Conservation (phyloP, 805 yeast genomes). For the Zygosaccharomyces pseudorouxii region DNA sequence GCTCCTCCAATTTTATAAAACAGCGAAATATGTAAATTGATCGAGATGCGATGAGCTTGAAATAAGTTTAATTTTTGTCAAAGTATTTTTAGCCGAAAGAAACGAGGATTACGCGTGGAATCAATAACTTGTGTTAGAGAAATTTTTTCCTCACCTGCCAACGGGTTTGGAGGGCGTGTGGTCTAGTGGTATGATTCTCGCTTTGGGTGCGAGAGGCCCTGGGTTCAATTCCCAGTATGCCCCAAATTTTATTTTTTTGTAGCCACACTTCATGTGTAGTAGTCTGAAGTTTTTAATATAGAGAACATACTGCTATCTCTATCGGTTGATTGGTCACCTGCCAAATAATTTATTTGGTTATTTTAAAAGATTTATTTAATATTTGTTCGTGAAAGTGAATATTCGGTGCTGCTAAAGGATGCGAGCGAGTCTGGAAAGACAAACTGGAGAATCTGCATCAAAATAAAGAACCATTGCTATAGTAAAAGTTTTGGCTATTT, state of each 20-base stretch:
- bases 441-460: no score
- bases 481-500: no score
- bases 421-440: no score
- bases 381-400: no score
- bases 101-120: no score
- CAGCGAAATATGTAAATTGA: background rate
- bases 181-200: conserved; percentile 35
- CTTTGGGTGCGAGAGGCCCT: conserved; percentile 49
- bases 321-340: no score
- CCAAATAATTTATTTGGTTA: no score
- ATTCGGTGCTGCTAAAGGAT: no score
- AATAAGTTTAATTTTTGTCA: conserved; percentile 5
- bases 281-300: no score
- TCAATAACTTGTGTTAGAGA: background rate
- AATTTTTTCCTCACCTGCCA: background rate
- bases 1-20: background rate
- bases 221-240: conserved; percentile 50
- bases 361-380: no score
- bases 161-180: conserved; percentile 26
- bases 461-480: no score
- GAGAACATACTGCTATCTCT: no score
- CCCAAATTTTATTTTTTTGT: conserved; percentile 17
- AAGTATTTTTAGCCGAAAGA: background rate
- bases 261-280: background rate
- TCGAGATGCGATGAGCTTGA: conserved; percentile 9